Conservation (phyloP, 352 stramenopile species). For the Phytophthora fragariaefolia region DNA sequence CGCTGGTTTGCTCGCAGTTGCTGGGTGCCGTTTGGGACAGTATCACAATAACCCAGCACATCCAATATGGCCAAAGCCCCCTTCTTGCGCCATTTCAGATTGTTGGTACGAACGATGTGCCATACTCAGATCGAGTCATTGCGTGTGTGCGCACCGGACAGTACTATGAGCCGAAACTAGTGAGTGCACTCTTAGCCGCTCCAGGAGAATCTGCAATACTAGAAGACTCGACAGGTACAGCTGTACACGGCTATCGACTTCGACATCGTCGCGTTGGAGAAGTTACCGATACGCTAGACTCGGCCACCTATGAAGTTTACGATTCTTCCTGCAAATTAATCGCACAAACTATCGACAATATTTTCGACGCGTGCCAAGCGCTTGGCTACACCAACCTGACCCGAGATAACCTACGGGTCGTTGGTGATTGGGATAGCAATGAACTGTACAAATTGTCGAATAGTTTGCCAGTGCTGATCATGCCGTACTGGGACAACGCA, state of each 20-base stretch:
- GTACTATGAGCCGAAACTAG: slow-evolving; percentile 31
- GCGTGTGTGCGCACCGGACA: slow-evolving; percentile 33
- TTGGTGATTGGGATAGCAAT: slow-evolving; percentile 25
- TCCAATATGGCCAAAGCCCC: slow-evolving; percentile 12
- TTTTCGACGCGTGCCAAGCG: slow-evolving; percentile 12
- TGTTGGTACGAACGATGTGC: slow-evolving; percentile 43
- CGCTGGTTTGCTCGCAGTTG: slow-evolving; percentile 36
- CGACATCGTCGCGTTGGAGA: slow-evolving; percentile 24
- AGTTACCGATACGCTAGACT: slow-evolving; percentile 22
- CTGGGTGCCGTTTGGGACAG: slow-evolving; percentile 33
- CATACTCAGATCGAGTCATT: slow-evolving; percentile 46
- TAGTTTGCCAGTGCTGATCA: slow-evolving; percentile 42
- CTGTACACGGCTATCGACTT: slow-evolving; percentile 13
- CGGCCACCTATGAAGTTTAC: neutral
- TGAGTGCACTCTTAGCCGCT: slow-evolving; percentile 28
- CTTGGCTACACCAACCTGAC: slow-evolving; percentile 32
- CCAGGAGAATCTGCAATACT: neutral
- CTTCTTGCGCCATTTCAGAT: slow-evolving; percentile 19
- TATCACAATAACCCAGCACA: neutral
- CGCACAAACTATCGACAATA: slow-evolving; percentile 22
- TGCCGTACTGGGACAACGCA: slow-evolving; percentile 46
- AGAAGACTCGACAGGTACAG: slow-evolving; percentile 8
- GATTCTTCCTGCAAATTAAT: slow-evolving; percentile 5
- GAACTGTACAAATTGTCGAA: slow-evolving; percentile 14
- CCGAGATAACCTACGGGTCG: slow-evolving; percentile 21